phyloP scores from a whole-genome alignment of 768 basidiomycete genomes.

The Aureoboletus auriporus region DNA sequence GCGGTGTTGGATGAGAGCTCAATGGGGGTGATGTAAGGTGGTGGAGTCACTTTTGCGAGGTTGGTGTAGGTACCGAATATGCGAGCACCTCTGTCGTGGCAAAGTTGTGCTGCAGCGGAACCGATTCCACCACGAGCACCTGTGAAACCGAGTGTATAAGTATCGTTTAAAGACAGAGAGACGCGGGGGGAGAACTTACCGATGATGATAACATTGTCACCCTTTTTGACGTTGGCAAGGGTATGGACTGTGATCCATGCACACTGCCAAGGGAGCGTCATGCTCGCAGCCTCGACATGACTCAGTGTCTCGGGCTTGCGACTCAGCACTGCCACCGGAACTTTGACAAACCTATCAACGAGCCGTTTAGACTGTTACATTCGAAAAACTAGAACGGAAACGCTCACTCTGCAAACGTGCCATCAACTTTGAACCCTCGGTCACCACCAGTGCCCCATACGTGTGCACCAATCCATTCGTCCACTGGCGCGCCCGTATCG shows the following conservation, averaged over 20 bases:
- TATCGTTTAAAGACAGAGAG: too few relatives aligned
- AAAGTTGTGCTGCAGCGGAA: conserved; percentile 31
- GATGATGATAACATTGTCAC: conserved; percentile 32
- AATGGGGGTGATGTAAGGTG: conserved; percentile 30
- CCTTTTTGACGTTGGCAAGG: conserved; percentile 30
- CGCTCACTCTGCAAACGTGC: conserved; percentile 33
- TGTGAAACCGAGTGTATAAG: conserved; percentile 3
- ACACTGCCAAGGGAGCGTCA: conserved; percentile 33
- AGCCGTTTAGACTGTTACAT: too few relatives aligned
- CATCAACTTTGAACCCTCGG: conserved; percentile 30
- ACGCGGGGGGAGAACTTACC: conserved; percentile 6
- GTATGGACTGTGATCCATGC: conserved; percentile 36
- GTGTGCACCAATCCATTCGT: conserved; percentile 25
- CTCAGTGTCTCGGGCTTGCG: conserved; percentile 26
- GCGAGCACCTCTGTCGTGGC: conserved; percentile 28
- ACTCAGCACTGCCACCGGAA: conserved; percentile 27
- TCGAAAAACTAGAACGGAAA: too few relatives aligned
- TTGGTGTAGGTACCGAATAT: conserved; percentile 35
- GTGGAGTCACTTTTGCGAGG: conserved; percentile 19
- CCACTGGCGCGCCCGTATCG: conserved; percentile 11
- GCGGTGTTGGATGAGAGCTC: conserved; percentile 28
- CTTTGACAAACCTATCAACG: conserved; percentile 22
- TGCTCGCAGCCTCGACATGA: conserved; percentile 28
- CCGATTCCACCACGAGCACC: conserved; percentile 34
- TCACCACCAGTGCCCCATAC: conserved; percentile 34